phyloP scores from a whole-genome alignment of 352 stramenopile species.

The Phytopythium montanum region DNA sequence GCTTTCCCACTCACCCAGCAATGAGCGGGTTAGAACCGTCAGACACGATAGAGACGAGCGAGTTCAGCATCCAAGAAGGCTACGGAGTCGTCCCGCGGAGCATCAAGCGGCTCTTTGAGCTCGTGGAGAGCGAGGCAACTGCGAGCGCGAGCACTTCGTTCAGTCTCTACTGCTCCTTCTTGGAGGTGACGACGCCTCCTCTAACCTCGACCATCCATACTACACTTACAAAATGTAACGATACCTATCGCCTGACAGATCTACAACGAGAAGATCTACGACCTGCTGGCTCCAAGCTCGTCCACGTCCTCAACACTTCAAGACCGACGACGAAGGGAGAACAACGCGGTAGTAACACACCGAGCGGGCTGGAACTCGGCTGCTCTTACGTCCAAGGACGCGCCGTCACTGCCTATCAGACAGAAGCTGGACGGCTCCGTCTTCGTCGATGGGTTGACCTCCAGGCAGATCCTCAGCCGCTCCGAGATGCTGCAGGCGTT shows the following conservation, averaged over 20 bases:
- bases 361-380: conserved; percentile 53
- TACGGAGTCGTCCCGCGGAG: conserved; percentile 56
- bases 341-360: conserved; percentile 16
- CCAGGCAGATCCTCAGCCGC: conserved; percentile 33
- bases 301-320: background rate
- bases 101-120: conserved; percentile 49
- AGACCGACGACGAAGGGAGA: conserved; percentile 9
- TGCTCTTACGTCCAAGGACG: conserved; percentile 34
- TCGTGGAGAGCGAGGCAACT: conserved; percentile 26
- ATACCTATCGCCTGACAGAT: conserved; percentile 30
- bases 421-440: conserved; percentile 65
- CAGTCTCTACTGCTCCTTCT: conserved; percentile 58
- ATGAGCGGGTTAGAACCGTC: conserved; percentile 52
- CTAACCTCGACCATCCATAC: no score
- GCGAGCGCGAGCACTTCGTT: conserved; percentile 25
- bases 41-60: conserved; percentile 7
- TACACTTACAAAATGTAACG: background rate
- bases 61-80: conserved; percentile 17
- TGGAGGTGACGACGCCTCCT: conserved; percentile 31
- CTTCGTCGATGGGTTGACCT: conserved; percentile 70
- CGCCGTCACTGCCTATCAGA: conserved; percentile 46
- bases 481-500: conserved; percentile 57
- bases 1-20: conserved; percentile 22
- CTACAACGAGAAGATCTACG: conserved; percentile 79
- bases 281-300: conserved; percentile 43